phyloP scores from a whole-genome alignment of 2,329 filamentous ascomycete genomes.

The Mariannaea elegans region DNA sequence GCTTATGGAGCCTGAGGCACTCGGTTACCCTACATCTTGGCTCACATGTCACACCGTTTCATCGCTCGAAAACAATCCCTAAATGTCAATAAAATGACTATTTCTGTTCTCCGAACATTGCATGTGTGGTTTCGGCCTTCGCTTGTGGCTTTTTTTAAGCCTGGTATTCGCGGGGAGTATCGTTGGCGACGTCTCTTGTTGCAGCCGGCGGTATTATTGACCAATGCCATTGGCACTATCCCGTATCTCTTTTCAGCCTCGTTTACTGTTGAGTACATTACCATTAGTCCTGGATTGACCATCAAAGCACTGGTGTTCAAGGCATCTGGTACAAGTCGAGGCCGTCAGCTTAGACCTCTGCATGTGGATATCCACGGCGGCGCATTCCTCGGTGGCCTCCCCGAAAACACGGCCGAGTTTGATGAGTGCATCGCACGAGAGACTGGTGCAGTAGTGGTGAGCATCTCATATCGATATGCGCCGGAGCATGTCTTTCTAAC shows the following conservation, averaged over 20 bases:
- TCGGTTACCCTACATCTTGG: not conserved
- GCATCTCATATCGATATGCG: slow-evolving; percentile 61
- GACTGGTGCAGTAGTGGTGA: slow-evolving; percentile 56
- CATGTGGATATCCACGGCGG: slow-evolving; percentile 56
- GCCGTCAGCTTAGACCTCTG: slow-evolving; percentile 46
- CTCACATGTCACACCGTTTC: no score
- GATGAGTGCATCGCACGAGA: slow-evolving; percentile 45
- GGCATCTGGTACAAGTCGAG: slow-evolving; percentile 22
- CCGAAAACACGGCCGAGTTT: slow-evolving; percentile 49
- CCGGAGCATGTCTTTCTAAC: slow-evolving; percentile 60
- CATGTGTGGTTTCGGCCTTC: slow-evolving; percentile 39
- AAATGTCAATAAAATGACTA: slow-evolving; percentile 6
- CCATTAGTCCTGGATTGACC: slow-evolving; percentile 37
- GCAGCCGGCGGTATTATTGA: slow-evolving; percentile 51
- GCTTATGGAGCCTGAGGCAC: slow-evolving; percentile 19
- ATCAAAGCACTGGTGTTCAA: slow-evolving; percentile 49
- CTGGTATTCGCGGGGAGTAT: slow-evolving; percentile 47
- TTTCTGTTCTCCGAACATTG: slow-evolving; percentile 18
- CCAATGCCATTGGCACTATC: slow-evolving; percentile 47
- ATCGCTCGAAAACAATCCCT: not conserved
- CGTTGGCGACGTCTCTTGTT: slow-evolving; percentile 56
- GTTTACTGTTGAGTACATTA: slow-evolving; percentile 47
- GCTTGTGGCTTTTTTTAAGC: slow-evolving; percentile 48
- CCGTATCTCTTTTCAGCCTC: slow-evolving; percentile 48
- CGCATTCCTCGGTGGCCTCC: slow-evolving; percentile 53